Evolutionary conservation across 345 rosid genomes (phyloP).

Genomic region (Eucalyptus fibrosa): DNA sequence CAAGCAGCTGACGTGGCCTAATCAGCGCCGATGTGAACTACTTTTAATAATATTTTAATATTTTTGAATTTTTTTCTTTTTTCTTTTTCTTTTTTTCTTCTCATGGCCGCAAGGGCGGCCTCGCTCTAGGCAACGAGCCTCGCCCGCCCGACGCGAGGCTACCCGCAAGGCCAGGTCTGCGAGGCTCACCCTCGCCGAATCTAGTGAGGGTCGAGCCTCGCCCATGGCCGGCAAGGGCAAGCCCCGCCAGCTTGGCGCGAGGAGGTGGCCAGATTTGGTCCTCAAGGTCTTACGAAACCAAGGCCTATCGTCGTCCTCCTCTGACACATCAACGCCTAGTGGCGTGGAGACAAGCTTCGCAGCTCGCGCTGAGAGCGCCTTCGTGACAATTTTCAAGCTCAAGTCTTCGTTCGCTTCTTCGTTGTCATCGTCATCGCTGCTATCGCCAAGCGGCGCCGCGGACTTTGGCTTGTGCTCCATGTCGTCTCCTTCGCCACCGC

Average conservation of each 20-base stretch:
- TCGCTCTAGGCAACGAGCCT: no score
- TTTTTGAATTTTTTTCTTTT: fast-evolving
- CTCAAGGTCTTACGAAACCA: fast-evolving
- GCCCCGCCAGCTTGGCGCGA: fast-evolving
- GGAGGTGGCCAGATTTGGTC: no score
- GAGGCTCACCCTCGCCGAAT: fast-evolving
- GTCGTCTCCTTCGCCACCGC: fast-evolving
- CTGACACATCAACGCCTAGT: fast-evolving
- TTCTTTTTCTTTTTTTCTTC: no score
- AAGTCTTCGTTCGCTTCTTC: fast-evolving
- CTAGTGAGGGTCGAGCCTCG: no score
- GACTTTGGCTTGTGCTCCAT: fast-evolving
- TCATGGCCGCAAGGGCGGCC: no score
- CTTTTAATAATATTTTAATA: no score
- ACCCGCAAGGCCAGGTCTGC: fast-evolving
- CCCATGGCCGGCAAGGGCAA: fast-evolving
- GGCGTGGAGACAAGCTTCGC: no score
- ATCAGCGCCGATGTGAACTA: fast-evolving
- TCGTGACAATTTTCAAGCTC: fast-evolving
- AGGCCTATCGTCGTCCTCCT: no score
- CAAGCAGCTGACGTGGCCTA: fast-evolving
- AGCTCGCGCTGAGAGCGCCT: fast-evolving
- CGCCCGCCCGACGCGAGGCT: fast-evolving
- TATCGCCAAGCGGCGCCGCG: fast-evolving
- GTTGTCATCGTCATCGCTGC: fast-evolving